Conservation (phyloP, 805 yeast genomes). For the Hanseniaspora lachancei region DNA sequence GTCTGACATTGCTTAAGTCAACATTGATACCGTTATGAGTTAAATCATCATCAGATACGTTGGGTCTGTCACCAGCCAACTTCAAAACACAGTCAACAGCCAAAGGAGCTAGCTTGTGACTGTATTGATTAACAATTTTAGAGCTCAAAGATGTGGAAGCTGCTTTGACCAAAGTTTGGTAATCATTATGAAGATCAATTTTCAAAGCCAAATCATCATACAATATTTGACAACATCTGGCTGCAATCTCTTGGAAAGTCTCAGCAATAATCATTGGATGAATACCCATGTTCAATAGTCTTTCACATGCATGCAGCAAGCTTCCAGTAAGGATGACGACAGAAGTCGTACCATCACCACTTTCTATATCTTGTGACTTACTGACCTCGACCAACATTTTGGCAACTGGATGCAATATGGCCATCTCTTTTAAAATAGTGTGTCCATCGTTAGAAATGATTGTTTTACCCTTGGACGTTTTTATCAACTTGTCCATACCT, state of each 20-base stretch:
- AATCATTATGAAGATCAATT: conserved; percentile 57
- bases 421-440: conserved; percentile 93
- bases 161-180: conserved; percentile 75
- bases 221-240: conserved; percentile 66
- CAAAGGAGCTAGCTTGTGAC: conserved; percentile 74
- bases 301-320: conserved; percentile 86
- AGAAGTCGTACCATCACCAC: conserved; percentile 99
- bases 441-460: conserved; percentile 97
- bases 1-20: conserved; percentile 75
- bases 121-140: conserved; percentile 88
- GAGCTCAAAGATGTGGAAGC: conserved; percentile 90
- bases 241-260: conserved; percentile 79
- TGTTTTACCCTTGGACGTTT: conserved; percentile 82
- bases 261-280: conserved; percentile 95
- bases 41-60: conserved; percentile 22
- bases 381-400: conserved; percentile 94
- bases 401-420: conserved; percentile 96
- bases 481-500: conserved; percentile 99
- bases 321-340: conserved; percentile 95
- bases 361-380: conserved; percentile 96
- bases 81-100: conserved; percentile 86
- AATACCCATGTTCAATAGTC: conserved; percentile 73
- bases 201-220: conserved; percentile 65
- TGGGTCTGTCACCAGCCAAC: conserved; percentile 48
- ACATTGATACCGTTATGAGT: conserved; percentile 33